These are phyloP conservation scores for Dothideomycetidae sp. DNA, from an alignment of 2,329 filamentous ascomycete genomes.

Conservation along the genomic window DNA sequence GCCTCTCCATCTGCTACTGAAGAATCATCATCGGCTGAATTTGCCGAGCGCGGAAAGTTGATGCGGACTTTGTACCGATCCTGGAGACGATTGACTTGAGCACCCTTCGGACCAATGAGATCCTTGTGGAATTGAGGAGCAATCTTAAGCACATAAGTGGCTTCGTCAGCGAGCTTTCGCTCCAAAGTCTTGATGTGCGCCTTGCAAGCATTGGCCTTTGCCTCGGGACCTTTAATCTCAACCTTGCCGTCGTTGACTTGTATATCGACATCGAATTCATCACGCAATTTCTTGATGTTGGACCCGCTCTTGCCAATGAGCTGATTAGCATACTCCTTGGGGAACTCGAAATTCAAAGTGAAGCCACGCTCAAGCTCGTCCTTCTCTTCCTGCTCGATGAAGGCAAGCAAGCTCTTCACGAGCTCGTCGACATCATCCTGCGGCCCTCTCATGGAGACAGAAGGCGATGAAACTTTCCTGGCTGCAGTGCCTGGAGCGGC, in stretches of 20 bases:
- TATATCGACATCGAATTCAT: constrained; percentile 60
- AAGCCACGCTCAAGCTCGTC: constrained; percentile 91
- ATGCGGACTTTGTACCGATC: constrained; percentile 87
- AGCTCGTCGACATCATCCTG: constrained; percentile 57
- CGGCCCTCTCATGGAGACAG: constrained; percentile 60
- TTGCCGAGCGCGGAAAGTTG: constrained; percentile 68
- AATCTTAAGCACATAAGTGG: constrained; percentile 74
- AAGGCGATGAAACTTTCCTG: constrained; percentile 37
- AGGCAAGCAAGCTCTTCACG: constrained; percentile 56
- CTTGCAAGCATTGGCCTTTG: constrained; percentile 80
- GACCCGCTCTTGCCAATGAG: constrained; percentile 53
- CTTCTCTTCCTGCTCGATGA: constrained; percentile 74
- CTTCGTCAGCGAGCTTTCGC: constrained; percentile 80
- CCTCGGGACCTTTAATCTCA: constrained; percentile 87
- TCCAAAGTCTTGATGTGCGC: constrained; percentile 64
- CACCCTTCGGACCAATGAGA: constrained; percentile 77
- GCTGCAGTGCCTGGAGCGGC: constrained; percentile 32
- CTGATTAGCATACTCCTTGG: constrained; percentile 86
- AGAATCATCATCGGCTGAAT: constrained; percentile 48
- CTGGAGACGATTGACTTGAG: constrained; percentile 82
- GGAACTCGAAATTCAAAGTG: constrained; percentile 77
- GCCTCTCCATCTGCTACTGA: constrained; percentile 56
- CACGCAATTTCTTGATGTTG: constrained; percentile 54
- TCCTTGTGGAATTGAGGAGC: constrained; percentile 89
- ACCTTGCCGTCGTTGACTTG: constrained; percentile 90